Base-by-base conservation (phyloP, 2,329 filamentous ascomycete genomes). In the Arthrobotrys megalospora region DNA sequence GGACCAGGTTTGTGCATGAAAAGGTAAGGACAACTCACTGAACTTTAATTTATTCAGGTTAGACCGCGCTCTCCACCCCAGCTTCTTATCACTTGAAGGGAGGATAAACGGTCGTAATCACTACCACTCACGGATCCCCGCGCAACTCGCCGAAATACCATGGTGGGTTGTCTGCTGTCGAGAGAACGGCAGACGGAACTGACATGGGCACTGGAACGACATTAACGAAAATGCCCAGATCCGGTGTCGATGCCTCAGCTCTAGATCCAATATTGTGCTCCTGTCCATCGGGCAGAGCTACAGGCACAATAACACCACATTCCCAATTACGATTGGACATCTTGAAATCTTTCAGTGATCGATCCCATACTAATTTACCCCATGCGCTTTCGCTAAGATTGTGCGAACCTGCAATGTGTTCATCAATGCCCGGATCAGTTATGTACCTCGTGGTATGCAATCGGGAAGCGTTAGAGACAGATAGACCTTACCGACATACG, bases 351-450 rank as follows among this genome's bases (percentile, higher is more conserved):
- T 91, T 91, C 1, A 89, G 91, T 6, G 83, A 85, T 80, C 88
- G 90, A 81, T 96, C 91, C 82, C 90, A 90, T 67, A 91, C 89
- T 34, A 97, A 85, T 55, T 90, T 90, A 21, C 95, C 96, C 92
- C 96, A 99, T 34, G 96, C 96, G 83, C 92, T 94, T 84, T 97
- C 94, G 0, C 94, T 97, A 32, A 97, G 85, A 84, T 99, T 99
- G 6, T 93, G 93, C 81, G 93, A 97, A 14, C 96, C 96, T 43
- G 97, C 85, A 48, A 21, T 11, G n/a, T 32, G 64, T 47, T 43
- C 82, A 98, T 98, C 1, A 89, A 91, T 91, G 93, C 98, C 3
- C 90, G 90, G 47, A 65, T 67, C 62, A 67, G 48, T 24, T 28
- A 36, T 34, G 10, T 32, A 28, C 32, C 12, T 47, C 41, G 58